Evolutionary conservation across 768 basidiomycete genomes (phyloP).

Genomic region (Lactarius sanguifluus): DNA sequence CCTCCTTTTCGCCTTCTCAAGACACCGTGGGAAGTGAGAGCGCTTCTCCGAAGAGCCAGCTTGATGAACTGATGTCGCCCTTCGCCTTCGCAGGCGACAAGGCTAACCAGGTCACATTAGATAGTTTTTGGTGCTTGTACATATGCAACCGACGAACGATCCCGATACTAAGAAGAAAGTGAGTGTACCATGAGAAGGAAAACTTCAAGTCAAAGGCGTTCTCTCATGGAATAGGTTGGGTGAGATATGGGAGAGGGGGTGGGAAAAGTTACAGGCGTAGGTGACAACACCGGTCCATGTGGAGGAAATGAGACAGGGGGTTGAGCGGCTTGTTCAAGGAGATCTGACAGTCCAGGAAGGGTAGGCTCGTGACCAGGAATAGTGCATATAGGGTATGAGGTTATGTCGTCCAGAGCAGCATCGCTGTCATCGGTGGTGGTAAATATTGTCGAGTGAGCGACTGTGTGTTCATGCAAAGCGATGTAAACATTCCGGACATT

Average conservation of each 20-base stretch:
- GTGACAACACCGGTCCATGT: not conserved
- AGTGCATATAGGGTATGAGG: not conserved
- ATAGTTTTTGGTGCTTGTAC: not conserved
- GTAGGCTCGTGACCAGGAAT: not conserved
- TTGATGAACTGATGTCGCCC: too few species aligned
- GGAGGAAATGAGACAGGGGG: not conserved
- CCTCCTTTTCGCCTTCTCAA: too few species aligned
- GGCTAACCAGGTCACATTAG: too few species aligned
- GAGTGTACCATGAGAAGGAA: not conserved
- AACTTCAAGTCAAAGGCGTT: not conserved
- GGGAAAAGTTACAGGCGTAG: not conserved
- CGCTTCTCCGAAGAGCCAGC: too few species aligned
- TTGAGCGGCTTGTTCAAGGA: not conserved
- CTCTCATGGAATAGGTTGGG: not conserved
- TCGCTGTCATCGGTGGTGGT: constrained; percentile 1
- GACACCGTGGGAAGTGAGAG: too few species aligned
- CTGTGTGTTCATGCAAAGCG: not conserved
- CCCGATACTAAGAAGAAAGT: not conserved
- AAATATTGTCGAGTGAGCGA: not conserved
- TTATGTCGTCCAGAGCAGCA: not conserved
- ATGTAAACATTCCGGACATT: constrained; percentile 15
- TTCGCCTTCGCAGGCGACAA: not conserved
- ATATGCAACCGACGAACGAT: not conserved
- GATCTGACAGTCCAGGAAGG: not conserved
- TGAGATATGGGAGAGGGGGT: not conserved